A percentile compares a stretch with the other conserved stretches of the same genome.
These are phyloP conservation scores for Gastrolobium villosum DNA, from an alignment of 306 rosid genomes.

Conservation along the genomic window DNA sequence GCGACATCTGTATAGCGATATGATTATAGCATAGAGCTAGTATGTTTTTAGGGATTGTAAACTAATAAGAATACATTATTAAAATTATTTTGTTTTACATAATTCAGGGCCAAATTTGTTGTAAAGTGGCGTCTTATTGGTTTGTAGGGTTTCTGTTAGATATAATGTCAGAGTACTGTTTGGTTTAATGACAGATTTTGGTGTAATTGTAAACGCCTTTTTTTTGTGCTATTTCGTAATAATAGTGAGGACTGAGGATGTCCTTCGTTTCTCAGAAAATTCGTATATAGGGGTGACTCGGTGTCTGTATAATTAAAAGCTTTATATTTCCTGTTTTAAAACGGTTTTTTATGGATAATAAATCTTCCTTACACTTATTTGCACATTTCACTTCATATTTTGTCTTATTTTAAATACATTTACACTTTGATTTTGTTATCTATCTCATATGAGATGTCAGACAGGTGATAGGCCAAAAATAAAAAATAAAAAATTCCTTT, in stretches of 20 bases:
- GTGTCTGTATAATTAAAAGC: not conserved
- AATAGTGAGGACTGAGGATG: not conserved
- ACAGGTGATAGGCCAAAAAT: no score
- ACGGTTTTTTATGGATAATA: not conserved
- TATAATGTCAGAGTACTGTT: conserved; percentile 12
- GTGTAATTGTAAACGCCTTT: conserved; percentile 13
- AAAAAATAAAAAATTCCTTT: no score
- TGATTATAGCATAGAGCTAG: conserved; percentile 48
- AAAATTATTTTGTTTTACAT: conserved; percentile 35
- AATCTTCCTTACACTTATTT: no score
- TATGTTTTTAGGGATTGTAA: conserved; percentile 47
- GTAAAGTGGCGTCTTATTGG: conserved; percentile 44
- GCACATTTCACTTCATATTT: no score
- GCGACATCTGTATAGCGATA: conserved; percentile 61
- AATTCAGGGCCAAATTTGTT: conserved; percentile 33
- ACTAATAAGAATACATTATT: conserved; percentile 48
- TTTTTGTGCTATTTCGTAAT: not conserved
- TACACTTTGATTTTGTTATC: no score
- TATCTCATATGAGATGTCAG: no score
- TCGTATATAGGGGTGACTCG: not conserved
- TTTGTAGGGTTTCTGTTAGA: conserved; percentile 37
- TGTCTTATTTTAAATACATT: no score
- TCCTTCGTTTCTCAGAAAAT: not conserved
- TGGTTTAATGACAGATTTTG: conserved; percentile 7
- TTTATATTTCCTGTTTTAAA: not conserved